A percentile compares a stretch with the other conserved stretches of the same genome.
These are phyloP conservation scores for Arthrobotrys entomopaga DNA, from an alignment of 2,329 filamentous ascomycete genomes.

Conservation along the genomic window DNA sequence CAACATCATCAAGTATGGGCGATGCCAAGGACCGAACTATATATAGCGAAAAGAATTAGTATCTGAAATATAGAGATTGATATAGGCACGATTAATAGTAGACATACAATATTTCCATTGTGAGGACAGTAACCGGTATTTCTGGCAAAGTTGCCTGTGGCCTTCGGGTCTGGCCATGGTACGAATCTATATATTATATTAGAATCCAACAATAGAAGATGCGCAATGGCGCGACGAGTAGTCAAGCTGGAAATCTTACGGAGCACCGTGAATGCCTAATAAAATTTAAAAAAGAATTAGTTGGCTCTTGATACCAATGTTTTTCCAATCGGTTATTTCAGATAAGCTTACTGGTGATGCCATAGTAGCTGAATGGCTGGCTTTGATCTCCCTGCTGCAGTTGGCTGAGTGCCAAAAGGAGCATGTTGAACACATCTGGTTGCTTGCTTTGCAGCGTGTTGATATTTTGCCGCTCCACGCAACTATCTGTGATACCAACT, in stretches of 20 bases:
- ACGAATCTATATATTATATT: constrained; percentile 7
- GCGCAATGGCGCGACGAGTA: not conserved
- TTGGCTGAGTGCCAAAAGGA: constrained; percentile 32
- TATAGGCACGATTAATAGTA: not conserved
- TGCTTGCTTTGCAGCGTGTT: constrained; percentile 4
- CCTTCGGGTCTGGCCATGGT: constrained; percentile 33
- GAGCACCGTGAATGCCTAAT: constrained; percentile 48
- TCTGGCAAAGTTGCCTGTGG: constrained; percentile 3
- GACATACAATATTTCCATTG: constrained; percentile 42
- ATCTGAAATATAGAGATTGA: not conserved
- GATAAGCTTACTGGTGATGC: constrained; percentile 17
- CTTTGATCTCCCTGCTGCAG: constrained; percentile 4
- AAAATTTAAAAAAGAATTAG: constrained; percentile 10
- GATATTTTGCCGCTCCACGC: constrained; percentile 15
- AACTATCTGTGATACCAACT: constrained; percentile 10
- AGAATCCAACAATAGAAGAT: not conserved
- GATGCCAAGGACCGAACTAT: constrained; percentile 59
- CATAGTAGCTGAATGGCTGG: constrained; percentile 18
- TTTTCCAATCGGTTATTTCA: not conserved
- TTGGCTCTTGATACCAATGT: not conserved
- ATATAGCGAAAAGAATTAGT: not conserved
- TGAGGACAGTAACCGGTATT: constrained; percentile 42
- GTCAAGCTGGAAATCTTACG: constrained; percentile 21
- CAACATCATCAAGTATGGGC: constrained; percentile 58
- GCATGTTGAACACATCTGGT: constrained; percentile 38